Evolutionary conservation across 169 alveolate genomes (phyloP).

Genomic region (Plasmodium relictum): DNA sequence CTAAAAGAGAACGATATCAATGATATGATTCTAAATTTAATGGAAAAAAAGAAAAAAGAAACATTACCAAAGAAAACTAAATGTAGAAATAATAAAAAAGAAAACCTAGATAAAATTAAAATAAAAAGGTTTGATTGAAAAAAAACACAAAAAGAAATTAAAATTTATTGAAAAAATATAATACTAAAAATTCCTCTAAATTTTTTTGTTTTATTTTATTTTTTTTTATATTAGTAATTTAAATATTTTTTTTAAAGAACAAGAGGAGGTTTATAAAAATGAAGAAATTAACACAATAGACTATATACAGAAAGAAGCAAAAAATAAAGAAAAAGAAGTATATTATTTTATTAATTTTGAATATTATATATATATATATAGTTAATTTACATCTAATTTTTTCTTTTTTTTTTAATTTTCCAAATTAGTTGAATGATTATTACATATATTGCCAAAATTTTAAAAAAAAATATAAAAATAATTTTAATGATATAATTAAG

Average conservation of each 20-base stretch:
- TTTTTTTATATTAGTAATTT: conserved; percentile 14
- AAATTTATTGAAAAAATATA: not conserved
- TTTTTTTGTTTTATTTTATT: not conserved
- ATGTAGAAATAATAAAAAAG: conserved; percentile 10
- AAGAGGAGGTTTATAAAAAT: conserved; percentile 44
- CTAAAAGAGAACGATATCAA: conserved; percentile 49
- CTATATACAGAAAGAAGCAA: conserved; percentile 16
- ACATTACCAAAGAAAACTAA: conserved; percentile 7
- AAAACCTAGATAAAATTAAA: conserved; percentile 4
- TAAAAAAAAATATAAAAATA: conserved; percentile 51
- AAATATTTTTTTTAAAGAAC: conserved; percentile 29
- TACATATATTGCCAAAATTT: conserved; percentile 56
- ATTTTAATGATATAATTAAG: conserved; percentile 33
- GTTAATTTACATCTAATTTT: not conserved
- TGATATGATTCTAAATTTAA: conserved; percentile 31
- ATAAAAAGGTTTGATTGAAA: conserved; percentile 39
- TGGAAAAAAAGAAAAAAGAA: conserved; percentile 34
- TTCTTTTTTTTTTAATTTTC: not conserved
- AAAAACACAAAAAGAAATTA: conserved; percentile 5
- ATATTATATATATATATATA: not conserved
- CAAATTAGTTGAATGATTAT: conserved; percentile 32
- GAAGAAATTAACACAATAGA: conserved; percentile 34
- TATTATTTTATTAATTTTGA: not conserved
- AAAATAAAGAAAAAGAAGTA: conserved; percentile 64
- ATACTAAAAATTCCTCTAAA: not conserved